Percentiles rank a stretch among this genome's conserved stretches.
Conservation (phyloP, 169 alveolate species). For the Eimeria tenella region DNA sequence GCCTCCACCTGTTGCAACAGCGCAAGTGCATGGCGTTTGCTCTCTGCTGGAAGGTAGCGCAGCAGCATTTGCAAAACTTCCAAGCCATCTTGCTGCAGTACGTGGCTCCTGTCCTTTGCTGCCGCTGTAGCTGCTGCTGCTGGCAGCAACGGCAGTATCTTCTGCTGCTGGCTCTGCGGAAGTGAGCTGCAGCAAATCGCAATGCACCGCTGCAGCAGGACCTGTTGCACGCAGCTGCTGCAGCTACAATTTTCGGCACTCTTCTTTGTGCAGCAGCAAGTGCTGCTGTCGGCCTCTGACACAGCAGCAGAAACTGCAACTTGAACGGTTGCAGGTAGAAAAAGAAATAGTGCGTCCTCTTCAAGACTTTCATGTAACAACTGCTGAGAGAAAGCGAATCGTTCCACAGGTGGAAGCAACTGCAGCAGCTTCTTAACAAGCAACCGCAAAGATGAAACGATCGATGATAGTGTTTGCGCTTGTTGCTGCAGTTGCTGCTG, state of each 20-base stretch:
- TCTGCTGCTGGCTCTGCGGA: conserved; percentile 7
- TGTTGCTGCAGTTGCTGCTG: conserved; percentile 21
- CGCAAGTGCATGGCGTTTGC: not conserved
- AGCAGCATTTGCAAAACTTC: conserved; percentile 24
- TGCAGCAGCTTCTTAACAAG: not conserved
- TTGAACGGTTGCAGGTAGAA: conserved; percentile 9
- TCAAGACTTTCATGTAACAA: not conserved
- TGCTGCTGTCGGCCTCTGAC: conserved; percentile 1
- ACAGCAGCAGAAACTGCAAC: conserved; percentile 5
- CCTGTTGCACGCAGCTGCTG: conserved; percentile 4
- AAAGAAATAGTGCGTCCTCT: not conserved
- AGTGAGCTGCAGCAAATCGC: conserved; percentile 23
- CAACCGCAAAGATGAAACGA: not conserved
- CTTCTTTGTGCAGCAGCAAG: conserved; percentile 6
- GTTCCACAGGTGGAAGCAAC: not conserved
- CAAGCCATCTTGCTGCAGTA: conserved; percentile 17
- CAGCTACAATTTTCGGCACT: not conserved
- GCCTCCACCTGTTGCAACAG: not conserved
- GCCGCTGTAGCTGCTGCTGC: conserved; percentile 44
- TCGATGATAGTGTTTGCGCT: not conserved
- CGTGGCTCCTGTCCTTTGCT: not conserved
- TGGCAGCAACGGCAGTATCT: not conserved
- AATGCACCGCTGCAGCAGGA: conserved; percentile 6
- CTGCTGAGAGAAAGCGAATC: not conserved
- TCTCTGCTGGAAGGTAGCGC: not conserved